Percentiles rank a stretch among this genome's conserved stretches.
Evolutionary conservation across 129 eudicot species (phyloP).

Genomic region (Flaveria brownii): DNA sequence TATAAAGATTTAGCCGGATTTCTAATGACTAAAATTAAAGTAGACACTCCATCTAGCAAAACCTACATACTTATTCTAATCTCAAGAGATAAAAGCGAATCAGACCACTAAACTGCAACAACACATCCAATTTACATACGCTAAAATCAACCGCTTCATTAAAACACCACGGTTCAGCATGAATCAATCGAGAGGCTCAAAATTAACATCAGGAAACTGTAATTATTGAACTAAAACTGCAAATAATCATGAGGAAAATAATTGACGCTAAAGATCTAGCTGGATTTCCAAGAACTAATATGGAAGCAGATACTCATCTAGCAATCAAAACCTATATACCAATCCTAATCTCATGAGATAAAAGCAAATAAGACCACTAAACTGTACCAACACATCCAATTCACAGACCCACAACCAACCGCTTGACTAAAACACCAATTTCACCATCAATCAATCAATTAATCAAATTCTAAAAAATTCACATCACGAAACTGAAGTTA

Average conservation of each 20-base stretch:
- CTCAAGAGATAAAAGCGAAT: constrained; percentile 4
- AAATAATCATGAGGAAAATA: too few species aligned
- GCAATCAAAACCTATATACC: too few species aligned
- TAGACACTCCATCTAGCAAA: background rate
- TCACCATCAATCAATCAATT: constrained; percentile 1
- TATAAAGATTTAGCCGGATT: constrained; percentile 22
- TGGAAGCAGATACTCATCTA: too few species aligned
- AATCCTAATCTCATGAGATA: too few species aligned
- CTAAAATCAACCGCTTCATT: constrained; percentile 2
- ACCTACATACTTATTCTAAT: constrained; percentile 4
- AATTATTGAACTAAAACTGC: background rate
- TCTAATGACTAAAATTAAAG: background rate
- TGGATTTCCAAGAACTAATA: background rate
- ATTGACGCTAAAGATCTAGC: too few species aligned
- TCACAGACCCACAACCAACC: constrained; percentile 10
- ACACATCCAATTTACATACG: constrained; percentile 2
- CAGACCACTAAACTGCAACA: constrained; percentile 12
- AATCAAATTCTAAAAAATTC: constrained; percentile 1
- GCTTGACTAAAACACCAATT: constrained; percentile 1
- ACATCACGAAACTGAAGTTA: constrained; percentile 4
- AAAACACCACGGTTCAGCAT: constrained; percentile 9
- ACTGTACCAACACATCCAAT: constrained; percentile 3
- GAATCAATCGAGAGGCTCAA: constrained; percentile 8
- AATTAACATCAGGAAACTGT: constrained; percentile 10
- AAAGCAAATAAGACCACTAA: background rate